Conservation (phyloP, 2,329 filamentous ascomycete species). For the Aspergillus carbonarius region DNA sequence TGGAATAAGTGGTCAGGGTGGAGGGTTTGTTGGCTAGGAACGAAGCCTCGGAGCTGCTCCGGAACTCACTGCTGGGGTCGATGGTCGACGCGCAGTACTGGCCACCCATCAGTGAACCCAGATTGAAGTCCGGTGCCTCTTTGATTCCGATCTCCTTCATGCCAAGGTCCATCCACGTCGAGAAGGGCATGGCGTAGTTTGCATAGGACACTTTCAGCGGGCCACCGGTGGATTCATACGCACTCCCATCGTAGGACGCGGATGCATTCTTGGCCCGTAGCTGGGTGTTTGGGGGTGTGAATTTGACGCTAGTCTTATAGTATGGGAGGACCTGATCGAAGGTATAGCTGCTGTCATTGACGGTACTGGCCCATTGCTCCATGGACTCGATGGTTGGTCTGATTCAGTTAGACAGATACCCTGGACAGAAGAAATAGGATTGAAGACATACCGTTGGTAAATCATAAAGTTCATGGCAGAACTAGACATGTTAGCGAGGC, state of each 20-base stretch:
- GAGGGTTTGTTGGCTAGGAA: conserved; percentile 33
- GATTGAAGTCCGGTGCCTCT: conserved; percentile 39
- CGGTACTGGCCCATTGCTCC: conserved; percentile 23
- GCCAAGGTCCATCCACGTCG: conserved; percentile 40
- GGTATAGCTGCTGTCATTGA: conserved; percentile 27
- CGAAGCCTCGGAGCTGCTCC: conserved; percentile 34
- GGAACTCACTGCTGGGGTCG: conserved; percentile 22
- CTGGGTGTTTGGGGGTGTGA: conserved; percentile 23
- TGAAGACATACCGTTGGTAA: conserved; percentile 20
- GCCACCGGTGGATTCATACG: conserved; percentile 24
- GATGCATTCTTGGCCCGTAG: conserved; percentile 21
- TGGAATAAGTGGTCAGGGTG: conserved; percentile 42
- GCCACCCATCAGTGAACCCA: conserved; percentile 43
- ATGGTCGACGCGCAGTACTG: conserved; percentile 40
- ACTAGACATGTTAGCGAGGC: conserved; percentile 4
- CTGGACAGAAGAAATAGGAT: no score
- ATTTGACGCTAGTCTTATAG: conserved; percentile 27
- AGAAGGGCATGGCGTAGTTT: conserved; percentile 42
- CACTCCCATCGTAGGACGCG: conserved; percentile 18
- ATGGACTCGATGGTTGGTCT: conserved; percentile 17
- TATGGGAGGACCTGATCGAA: conserved; percentile 28
- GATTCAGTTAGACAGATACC: neutral
- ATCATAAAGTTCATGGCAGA: conserved; percentile 25
- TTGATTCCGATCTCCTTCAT: conserved; percentile 45
- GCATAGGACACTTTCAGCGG: conserved; percentile 44